Evolutionary conservation across 2,329 filamentous ascomycete species (phyloP), one percentile per base, ranked within the genome.

Genomic region (Phaeosphaeriaceae sp.): DNA sequence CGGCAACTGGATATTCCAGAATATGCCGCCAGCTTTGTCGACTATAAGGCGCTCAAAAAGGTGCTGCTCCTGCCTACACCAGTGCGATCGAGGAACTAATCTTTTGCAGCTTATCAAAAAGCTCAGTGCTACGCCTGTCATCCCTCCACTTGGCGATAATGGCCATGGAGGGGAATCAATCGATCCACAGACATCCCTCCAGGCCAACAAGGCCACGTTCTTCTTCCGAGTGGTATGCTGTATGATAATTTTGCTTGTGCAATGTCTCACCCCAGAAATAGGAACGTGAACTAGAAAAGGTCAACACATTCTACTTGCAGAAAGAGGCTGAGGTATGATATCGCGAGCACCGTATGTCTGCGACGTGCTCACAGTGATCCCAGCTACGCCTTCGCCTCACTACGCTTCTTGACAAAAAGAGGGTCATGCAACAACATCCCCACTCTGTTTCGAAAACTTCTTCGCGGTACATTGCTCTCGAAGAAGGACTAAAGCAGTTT

Each of bases 1-100:
- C 90, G 93, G 78, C 95, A 99, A 86, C 91, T 99, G 74, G 95
- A 99, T 79, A 93, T 99, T 60, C 95, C 95, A 60, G 95, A 99
- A 86, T 99, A 99, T 89, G 94, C 95, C 62, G 93, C 94, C 65
- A 97, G 93, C 81, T 99, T 99, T 77, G 93, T 98, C 71, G 97
- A 99, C 81, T 99, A 99, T 84, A 99, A 99, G 83, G 93, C 93
- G 60, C 85, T 99, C 70, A 99, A 99, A 81, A 98, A 98, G 92
- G 95, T 96, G 76, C 62, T 80, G 57, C 55, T 42, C 20, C 46
- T 48, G 45, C 54, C 48, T 52, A 48, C 21, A 27, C 44, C 41
- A 36, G 20, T 54, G 33, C 46, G 22, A 20, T 27, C 22, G 36
- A n/a, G 21, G 33, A 31, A 44, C 61, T 66, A 56, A 65, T 66